Conservation (phyloP, 116 monocot genomes). For the Zostera marina region DNA sequence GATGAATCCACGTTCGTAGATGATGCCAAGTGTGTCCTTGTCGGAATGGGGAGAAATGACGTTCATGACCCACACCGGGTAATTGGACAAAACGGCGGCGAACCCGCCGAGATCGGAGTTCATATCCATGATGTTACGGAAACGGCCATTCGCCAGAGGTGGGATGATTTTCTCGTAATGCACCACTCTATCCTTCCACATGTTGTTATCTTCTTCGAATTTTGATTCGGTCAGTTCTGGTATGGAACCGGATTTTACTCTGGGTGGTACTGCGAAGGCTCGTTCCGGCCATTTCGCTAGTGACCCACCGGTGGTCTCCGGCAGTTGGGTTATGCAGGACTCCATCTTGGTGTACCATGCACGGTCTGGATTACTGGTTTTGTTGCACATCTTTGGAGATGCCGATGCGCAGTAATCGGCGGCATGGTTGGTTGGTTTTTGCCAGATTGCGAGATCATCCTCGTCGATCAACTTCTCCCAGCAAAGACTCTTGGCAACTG, state of each 20-base stretch:
- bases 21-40: constrained; percentile 41
- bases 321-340: constrained; percentile 48
- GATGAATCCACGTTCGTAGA: constrained; percentile 71
- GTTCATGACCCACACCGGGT: constrained; percentile 80
- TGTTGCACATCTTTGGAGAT: constrained; percentile 31
- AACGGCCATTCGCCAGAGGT: constrained; percentile 31
- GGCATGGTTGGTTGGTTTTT: constrained; percentile 52
- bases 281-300: constrained; percentile 61
- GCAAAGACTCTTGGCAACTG: constrained; percentile 33
- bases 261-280: constrained; percentile 45
- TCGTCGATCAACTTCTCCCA: constrained; percentile 51
- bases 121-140: constrained; percentile 76
- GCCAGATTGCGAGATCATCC: constrained; percentile 50
- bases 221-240: constrained; percentile 27
- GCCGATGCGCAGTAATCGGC: constrained; percentile 9
- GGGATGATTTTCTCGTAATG: constrained; percentile 48
- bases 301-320: constrained; percentile 39
- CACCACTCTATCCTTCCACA: constrained; percentile 39
- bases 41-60: constrained; percentile 22
- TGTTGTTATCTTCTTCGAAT: constrained; percentile 37
- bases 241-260: constrained; percentile 34
- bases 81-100: constrained; percentile 34
- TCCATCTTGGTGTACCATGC: constrained; percentile 69
- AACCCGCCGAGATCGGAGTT: constrained; percentile 50
- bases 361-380: constrained; percentile 19